Conservation (phyloP, 805 yeast species). For the Lipomyces yamanashiensis region DNA sequence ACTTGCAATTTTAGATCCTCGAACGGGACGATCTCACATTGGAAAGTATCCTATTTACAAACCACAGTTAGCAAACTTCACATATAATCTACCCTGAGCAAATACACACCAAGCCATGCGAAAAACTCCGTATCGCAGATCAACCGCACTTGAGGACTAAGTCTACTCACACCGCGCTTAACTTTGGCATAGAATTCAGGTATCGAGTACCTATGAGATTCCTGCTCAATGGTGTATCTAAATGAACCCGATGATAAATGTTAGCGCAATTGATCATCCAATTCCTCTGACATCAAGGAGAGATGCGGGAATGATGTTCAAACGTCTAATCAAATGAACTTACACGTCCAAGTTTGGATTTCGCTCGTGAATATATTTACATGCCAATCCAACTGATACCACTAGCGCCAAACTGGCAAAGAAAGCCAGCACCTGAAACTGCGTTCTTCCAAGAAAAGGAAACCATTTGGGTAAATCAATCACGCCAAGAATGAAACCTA, state of each 20-base stretch:
- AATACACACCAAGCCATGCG: slow-evolving; percentile 62
- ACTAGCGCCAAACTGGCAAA: slow-evolving; percentile 52
- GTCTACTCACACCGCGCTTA: slow-evolving; percentile 28
- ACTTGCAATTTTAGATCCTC: too few species aligned
- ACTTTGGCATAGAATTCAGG: slow-evolving; percentile 26
- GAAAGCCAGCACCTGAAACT: slow-evolving; percentile 56
- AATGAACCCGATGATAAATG: background rate
- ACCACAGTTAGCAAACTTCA: background rate
- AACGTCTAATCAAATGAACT: background rate
- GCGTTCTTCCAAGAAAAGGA: slow-evolving; percentile 54
- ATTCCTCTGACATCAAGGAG: background rate
- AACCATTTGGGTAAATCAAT: slow-evolving; percentile 49
- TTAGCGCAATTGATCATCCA: background rate
- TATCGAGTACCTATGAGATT: slow-evolving; percentile 38
- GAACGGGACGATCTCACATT: slow-evolving; percentile 17
- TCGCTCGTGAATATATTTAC: slow-evolving; percentile 54
- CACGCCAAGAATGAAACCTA: slow-evolving; percentile 61
- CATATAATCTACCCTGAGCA: background rate
- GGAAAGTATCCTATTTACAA: slow-evolving; percentile 30
- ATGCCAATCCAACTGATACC: slow-evolving; percentile 49
- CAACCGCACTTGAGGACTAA: slow-evolving; percentile 57
- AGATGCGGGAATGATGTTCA: background rate
- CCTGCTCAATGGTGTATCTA: slow-evolving; percentile 19
- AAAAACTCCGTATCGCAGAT: slow-evolving; percentile 63
- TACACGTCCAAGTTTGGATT: slow-evolving; percentile 52